Evolutionary conservation across 495 filamentous ascomycete species (phyloP), one percentile per base, ranked within the genome.

Genomic region (Aspergillus biplanus): DNA sequence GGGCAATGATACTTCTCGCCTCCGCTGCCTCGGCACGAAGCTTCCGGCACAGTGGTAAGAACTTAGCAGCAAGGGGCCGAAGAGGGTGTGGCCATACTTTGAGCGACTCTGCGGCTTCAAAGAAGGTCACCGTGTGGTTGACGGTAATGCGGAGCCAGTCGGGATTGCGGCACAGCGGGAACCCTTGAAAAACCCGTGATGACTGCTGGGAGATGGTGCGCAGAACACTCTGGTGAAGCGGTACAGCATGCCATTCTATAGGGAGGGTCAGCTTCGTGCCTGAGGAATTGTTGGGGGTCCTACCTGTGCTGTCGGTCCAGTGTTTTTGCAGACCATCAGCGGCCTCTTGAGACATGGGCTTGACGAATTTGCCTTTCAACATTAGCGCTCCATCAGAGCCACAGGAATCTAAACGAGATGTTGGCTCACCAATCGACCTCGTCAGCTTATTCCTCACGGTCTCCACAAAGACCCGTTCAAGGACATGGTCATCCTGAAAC

Each of bases 101-200:
- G 11, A 80, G 59, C 0, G 47, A n/a, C 5, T 61, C 16, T 0
- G 59, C 59, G 2, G 74, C 70, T 6, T 42, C 32, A 44, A 80
- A 73, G 6, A 78, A 55, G 48, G 82, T 72, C 5, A 83, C 33
- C 0, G 86, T 84, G 66, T 83, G 86, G 27, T 75, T 75, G 61
- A 83, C 75, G 2, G 81, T 80, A 6, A 78, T 73, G 5, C 75
- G 67, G 3, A 87, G 67, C 74, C 86, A 89, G 11, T 82, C 77
- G 47, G 79, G 74, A 9, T 82, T 70, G 7, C 81, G 79, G 61
- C 81, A 82, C 6, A 85, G 56, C 11, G 79, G 69, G 0, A 70
- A 62, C 18, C 84, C 85, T 35, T 85, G 75, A 57, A 87, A 87
- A 11, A 84, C 69, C n/a, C 78, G 72, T 27, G 81, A 81, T 0